These are phyloP conservation scores for Saccharomycopsis vini DNA, from an alignment of 805 yeast species.

Conservation along the genomic window DNA sequence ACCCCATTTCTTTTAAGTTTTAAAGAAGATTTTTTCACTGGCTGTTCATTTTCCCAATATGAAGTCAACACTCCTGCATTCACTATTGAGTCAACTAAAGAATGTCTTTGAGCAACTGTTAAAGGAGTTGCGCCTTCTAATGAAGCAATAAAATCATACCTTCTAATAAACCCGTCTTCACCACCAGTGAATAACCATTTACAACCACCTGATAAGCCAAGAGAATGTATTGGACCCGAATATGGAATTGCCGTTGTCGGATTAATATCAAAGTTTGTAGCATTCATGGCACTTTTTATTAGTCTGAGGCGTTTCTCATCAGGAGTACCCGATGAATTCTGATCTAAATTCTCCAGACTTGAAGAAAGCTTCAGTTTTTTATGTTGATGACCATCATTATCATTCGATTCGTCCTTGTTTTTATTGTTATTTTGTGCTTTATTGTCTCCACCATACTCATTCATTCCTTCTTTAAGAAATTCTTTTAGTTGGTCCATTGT, in stretches of 20 bases:
- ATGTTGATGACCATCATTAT: no score
- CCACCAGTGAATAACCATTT: constrained; percentile 92
- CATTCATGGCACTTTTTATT: constrained; percentile 38
- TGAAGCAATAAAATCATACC: constrained; percentile 78
- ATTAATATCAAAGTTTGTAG: constrained; percentile 56
- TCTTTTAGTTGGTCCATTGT: constrained; percentile 23
- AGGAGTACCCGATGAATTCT: no score
- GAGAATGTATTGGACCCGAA: constrained; percentile 64
- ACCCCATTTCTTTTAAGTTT: constrained; percentile 22
- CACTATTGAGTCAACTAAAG: constrained; percentile 74
- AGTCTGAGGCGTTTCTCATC: no score
- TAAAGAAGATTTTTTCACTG: constrained; percentile 41
- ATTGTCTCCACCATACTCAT: constrained; percentile 22
- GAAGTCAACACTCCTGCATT: constrained; percentile 76
- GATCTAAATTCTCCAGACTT: no score
- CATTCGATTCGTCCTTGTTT: constrained; percentile 18
- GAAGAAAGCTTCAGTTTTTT: neutral
- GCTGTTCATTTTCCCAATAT: constrained; percentile 97
- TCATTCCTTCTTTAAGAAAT: constrained; percentile 22
- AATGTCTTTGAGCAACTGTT: constrained; percentile 87
- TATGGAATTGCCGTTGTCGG: constrained; percentile 89
- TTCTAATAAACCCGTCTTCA: constrained; percentile 87
- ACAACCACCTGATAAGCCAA: constrained; percentile 71
- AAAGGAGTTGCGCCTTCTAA: constrained; percentile 80
- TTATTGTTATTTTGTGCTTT: constrained; percentile 22